These are phyloP conservation scores for Cyberlindnera amylophila DNA, from an alignment of 805 yeast species.

Conservation along the genomic window DNA sequence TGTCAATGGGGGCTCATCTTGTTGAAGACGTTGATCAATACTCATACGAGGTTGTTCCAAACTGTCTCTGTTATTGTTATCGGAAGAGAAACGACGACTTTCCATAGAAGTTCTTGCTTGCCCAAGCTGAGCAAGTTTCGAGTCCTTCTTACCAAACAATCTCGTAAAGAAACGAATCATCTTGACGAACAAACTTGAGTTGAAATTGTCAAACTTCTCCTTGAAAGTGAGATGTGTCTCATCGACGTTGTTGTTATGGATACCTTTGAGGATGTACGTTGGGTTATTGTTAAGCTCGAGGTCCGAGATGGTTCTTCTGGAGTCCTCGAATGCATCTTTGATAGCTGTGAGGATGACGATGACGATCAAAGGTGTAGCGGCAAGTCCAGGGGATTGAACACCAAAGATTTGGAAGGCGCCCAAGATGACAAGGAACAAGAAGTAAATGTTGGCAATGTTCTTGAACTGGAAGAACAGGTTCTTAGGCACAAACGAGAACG, in stretches of 20 bases:
- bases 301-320: conserved; percentile 67
- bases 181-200: conserved; percentile 28
- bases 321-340: conserved; percentile 80
- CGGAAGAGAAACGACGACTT: conserved; percentile 10
- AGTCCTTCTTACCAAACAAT: conserved; percentile 17
- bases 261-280: conserved; percentile 58
- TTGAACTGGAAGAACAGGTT: conserved; percentile 76
- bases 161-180: conserved; percentile 20
- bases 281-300: conserved; percentile 71
- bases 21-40: neutral
- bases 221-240: conserved; percentile 39
- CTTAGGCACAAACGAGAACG: conserved; percentile 82
- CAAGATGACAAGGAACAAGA: conserved; percentile 70
- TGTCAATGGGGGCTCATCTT: conserved; percentile 1
- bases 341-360: conserved; percentile 72
- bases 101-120: conserved; percentile 18
- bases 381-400: conserved; percentile 71
- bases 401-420: conserved; percentile 79
- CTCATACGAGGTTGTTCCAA: conserved; percentile 4
- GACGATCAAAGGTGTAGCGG: conserved; percentile 76
- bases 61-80: conserved; percentile 3
- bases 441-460: conserved; percentile 88
- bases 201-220: conserved; percentile 62
- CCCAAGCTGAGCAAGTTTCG: conserved; percentile 5
- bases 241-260: conserved; percentile 54